Conservation (phyloP, 2,329 filamentous ascomycete genomes). For the Cadophora malorum region DNA sequence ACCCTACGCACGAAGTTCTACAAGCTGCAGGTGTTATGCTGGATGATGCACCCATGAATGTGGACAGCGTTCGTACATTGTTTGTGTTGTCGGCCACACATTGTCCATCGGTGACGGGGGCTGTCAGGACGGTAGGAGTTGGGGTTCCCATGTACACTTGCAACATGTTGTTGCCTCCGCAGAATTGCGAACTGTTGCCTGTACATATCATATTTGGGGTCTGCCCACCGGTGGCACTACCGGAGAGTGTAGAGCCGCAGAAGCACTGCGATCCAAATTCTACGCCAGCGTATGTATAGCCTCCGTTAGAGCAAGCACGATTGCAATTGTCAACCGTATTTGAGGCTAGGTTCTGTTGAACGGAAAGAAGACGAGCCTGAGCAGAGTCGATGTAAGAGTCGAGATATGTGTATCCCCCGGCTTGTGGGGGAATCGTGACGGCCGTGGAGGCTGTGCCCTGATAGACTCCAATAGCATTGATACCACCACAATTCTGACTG, state of each 20-base stretch:
- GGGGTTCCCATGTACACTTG: slow-evolving; percentile 4
- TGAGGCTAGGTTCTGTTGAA: slow-evolving; percentile 12
- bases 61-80: slow-evolving; percentile 4
- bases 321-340: background rate
- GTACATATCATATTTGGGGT: slow-evolving; percentile 1
- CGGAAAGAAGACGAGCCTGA: background rate
- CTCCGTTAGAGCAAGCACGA: background rate
- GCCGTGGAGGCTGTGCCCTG: background rate
- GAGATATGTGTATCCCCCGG: background rate
- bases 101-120: background rate
- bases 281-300: background rate
- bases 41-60: background rate
- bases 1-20: background rate
- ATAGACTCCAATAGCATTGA: background rate
- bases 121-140: background rate
- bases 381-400: background rate
- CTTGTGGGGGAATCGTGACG: background rate
- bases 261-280: slow-evolving; percentile 14
- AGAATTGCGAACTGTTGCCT: slow-evolving; percentile 3
- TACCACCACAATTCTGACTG: slow-evolving; percentile 4
- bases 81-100: slow-evolving; percentile 13
- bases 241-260: background rate
- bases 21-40: background rate
- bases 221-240: background rate
- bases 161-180: slow-evolving; percentile 7